phyloP scores from a whole-genome alignment of 441 rosid genomes.

The Gossypium gossypioides region DNA sequence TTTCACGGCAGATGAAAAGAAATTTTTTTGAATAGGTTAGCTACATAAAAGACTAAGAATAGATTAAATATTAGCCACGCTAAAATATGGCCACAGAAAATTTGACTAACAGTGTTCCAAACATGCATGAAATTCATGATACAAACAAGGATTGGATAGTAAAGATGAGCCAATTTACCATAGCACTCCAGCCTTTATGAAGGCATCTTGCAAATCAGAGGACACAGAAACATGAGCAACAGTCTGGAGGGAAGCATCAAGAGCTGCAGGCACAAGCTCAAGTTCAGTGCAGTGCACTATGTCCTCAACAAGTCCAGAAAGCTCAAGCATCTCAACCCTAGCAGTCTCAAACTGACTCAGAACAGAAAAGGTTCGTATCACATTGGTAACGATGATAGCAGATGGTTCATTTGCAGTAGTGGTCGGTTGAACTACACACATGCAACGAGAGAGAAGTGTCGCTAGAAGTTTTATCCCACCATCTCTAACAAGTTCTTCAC shows the following conservation, averaged over 20 bases:
- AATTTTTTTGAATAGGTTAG: background rate
- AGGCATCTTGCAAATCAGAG: slow-evolving; percentile 70
- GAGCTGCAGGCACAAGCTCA: slow-evolving; percentile 89
- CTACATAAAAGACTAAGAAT: background rate
- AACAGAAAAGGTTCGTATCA: slow-evolving; percentile 79
- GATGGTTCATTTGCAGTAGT: slow-evolving; percentile 86
- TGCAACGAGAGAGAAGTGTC: slow-evolving; percentile 87
- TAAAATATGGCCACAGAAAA: background rate
- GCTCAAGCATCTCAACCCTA: slow-evolving; percentile 66
- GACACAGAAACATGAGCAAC: slow-evolving; percentile 78
- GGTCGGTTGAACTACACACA: slow-evolving; percentile 93
- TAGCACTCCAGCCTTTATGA: slow-evolving; percentile 82
- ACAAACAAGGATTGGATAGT: background rate
- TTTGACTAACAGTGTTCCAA: background rate
- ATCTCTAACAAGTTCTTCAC: slow-evolving; percentile 97
- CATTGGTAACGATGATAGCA: slow-evolving; percentile 84
- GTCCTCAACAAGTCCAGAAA: slow-evolving; percentile 71
- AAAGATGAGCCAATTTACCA: slow-evolving; percentile 44
- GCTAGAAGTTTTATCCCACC: slow-evolving; percentile 89
- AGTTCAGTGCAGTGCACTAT: slow-evolving; percentile 96
- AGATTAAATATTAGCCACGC: background rate
- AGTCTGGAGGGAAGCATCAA: slow-evolving; percentile 85
- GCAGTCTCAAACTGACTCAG: slow-evolving; percentile 92
- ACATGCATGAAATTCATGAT: background rate
- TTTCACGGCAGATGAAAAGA: background rate